phyloP scores from a whole-genome alignment of 2,329 filamentous ascomycete genomes.

The Macrophomina phaseolina region DNA sequence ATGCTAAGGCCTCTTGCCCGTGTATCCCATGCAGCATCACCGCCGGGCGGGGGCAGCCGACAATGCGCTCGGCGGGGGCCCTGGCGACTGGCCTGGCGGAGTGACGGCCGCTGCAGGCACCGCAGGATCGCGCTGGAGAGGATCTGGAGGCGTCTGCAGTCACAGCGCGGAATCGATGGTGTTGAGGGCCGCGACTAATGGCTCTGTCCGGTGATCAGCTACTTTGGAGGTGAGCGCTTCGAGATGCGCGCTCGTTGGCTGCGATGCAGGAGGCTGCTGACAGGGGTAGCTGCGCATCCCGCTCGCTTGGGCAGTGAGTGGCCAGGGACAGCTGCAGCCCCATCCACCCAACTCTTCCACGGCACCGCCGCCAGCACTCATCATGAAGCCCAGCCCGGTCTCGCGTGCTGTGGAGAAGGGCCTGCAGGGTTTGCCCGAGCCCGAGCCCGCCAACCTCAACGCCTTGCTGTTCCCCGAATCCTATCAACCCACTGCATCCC shows the following conservation, averaged over 20 bases:
- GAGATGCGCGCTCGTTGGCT: constrained; percentile 22
- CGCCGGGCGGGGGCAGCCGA: background rate
- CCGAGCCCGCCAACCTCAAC: background rate
- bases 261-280: background rate
- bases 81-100: background rate
- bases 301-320: constrained; percentile 24
- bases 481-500: constrained; percentile 18
- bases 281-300: constrained; percentile 16
- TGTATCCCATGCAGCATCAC: background rate
- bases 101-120: constrained; percentile 2
- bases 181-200: constrained; percentile 14
- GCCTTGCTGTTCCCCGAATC: background rate
- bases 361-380: background rate
- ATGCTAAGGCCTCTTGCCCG: background rate
- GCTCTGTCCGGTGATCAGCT: background rate
- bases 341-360: background rate
- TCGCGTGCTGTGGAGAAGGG: constrained; percentile 28
- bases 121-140: background rate
- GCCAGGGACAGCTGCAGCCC: constrained; percentile 23
- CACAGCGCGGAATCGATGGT: constrained; percentile 15
- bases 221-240: constrained; percentile 16
- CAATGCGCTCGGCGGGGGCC: background rate
- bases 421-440: constrained; percentile 29
- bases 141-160: background rate
- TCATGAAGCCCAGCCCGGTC: constrained; percentile 11